Evolutionary conservation across 1,284 basidiomycete genomes (phyloP), one percentile per base, ranked within the genome.

Genomic region (Puccinia novopanici): DNA sequence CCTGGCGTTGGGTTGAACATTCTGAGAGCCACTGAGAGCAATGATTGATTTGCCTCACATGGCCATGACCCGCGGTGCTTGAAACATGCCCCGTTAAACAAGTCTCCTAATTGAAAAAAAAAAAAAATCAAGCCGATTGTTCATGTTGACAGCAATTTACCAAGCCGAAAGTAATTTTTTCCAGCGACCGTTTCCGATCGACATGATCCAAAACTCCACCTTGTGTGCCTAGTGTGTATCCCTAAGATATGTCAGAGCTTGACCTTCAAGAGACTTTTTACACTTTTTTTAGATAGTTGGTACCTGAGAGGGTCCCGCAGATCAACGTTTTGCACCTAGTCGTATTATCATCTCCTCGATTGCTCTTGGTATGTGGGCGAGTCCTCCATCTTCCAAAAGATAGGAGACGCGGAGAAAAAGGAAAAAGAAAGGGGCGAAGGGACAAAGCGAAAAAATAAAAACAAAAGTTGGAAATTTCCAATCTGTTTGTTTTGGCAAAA

Each of bases 401-500:
- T n/a, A 42, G 61, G 61, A 30, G 61, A 42, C 19, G 19, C 19
- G 22, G 37, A 42, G 37, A 65, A 65, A 30, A 65, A 65, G 61
- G n/a, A 2, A 61, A 37, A n/a, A n/a, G n/a, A n/a, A n/a, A n/a
- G n/a, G n/a, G n/a, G n/a, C n/a, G n/a, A n/a, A n/a, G n/a, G n/a
- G n/a, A n/a, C n/a, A n/a, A n/a, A n/a, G 30, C n/a, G 30, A 40
- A 30, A 57, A 57, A 30, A 30, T 27, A 4, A 24, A 54, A 19
- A n/a, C 42, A 45, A 15, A 15, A 45, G 15, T 52, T 57, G 9
- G 27, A 57, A 57, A 6, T 24, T 24, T 42, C 12, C 34, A 65
- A 42, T 15, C 61, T 42, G 37, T 42, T 65, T 65, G 37, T 65
- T 65, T 42, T n/a, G 61, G 42, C 61, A 65, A 65, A 65, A 65